Conservation (phyloP, 2,329 filamentous ascomycete genomes). For the Davidsoniella australis region DNA sequence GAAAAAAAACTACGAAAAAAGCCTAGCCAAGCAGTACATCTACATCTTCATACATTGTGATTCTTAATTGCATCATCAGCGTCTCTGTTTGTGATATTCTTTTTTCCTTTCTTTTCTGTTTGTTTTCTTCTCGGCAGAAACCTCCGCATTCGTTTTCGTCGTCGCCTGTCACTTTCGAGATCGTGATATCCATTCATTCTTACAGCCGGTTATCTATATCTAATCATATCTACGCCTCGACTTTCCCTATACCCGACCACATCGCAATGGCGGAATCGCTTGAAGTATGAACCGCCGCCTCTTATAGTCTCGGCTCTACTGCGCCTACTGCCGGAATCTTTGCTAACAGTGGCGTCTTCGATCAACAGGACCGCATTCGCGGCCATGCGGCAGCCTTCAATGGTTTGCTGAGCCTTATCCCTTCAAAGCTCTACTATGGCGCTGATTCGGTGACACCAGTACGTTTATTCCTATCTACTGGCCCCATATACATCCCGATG, state of each 20-base stretch:
- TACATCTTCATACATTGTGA: neutral
- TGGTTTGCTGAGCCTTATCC: constrained; percentile 71
- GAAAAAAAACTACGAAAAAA: neutral
- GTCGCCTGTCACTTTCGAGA: neutral
- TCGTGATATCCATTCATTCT: neutral
- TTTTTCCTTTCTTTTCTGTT: neutral
- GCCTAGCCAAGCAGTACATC: no score
- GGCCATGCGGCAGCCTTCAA: constrained; percentile 61
- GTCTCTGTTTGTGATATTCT: neutral
- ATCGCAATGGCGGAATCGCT: constrained; percentile 16
- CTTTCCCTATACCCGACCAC: neutral
- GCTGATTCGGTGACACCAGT: constrained; percentile 22
- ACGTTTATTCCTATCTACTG: constrained; percentile 35
- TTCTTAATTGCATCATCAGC: neutral
- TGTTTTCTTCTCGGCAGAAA: neutral
- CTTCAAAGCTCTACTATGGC: constrained; percentile 79
- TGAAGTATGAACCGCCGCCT: constrained; percentile 15
- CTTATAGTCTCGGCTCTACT: neutral
- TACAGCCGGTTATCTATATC: neutral
- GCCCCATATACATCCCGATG: neutral
- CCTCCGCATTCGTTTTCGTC: neutral
- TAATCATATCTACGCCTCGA: neutral
- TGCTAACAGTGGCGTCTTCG: constrained; percentile 7
- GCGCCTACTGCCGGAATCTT: neutral
- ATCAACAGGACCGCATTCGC: constrained; percentile 36